Conservation (phyloP, 2,329 filamentous ascomycete species). For the Penicillium capsulatum region DNA sequence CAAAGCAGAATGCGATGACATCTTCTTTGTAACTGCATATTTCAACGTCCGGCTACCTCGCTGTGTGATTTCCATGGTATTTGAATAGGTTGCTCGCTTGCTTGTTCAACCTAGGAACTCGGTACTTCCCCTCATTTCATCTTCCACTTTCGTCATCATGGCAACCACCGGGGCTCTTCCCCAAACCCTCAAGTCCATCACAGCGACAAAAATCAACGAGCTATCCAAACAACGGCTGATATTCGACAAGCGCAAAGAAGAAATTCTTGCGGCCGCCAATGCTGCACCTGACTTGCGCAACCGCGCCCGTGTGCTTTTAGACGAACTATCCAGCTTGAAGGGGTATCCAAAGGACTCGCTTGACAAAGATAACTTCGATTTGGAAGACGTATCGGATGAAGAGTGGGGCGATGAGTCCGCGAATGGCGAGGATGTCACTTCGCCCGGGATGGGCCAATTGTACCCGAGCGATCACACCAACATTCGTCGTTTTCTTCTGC, state of each 20-base stretch:
- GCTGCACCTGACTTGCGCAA: slow-evolving; percentile 27
- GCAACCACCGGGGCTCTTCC: slow-evolving; percentile 42
- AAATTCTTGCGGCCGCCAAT: slow-evolving; percentile 37
- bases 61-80: too few species aligned
- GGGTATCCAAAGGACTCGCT: slow-evolving; percentile 34
- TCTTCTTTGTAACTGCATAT: too few species aligned
- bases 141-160: slow-evolving; percentile 21
- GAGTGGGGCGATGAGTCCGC: too few species aligned
- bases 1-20: too few species aligned
- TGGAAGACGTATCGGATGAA: too few species aligned
- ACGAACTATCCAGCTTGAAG: slow-evolving; percentile 38
- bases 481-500: slow-evolving; percentile 51
- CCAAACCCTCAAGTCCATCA: slow-evolving; percentile 54
- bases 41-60: too few species aligned
- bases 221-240: slow-evolving; percentile 50
- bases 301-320: slow-evolving; percentile 33
- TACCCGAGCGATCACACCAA: slow-evolving; percentile 37
- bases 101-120: too few species aligned
- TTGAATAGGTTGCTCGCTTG: too few species aligned
- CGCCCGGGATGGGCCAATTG: slow-evolving; percentile 16
- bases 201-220: slow-evolving; percentile 55
- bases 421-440: slow-evolving; percentile 23
- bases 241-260: slow-evolving; percentile 48
- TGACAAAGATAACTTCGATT: slow-evolving; percentile 33
- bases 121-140: too few species aligned